A percentile compares a stretch with the other conserved stretches of the same genome.
phyloP scores from a whole-genome alignment of 2,329 filamentous ascomycete species.

The Nothomitra cinnamomea region DNA sequence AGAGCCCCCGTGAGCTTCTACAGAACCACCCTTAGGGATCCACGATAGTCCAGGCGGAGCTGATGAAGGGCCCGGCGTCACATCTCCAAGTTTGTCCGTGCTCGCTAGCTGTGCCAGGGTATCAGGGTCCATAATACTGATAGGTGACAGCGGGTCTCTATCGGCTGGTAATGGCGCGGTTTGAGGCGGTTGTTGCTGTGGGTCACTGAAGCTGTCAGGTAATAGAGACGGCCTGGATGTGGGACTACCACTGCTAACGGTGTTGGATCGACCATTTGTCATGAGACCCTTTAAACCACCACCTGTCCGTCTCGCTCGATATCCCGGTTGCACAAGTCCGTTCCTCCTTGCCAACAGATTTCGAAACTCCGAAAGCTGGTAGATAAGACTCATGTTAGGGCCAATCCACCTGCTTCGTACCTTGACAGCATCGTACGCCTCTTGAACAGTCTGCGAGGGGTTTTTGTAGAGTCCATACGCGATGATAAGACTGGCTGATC shows the following conservation, averaged over 20 bases:
- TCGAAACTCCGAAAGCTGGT: conserved; percentile 71
- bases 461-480: conserved; percentile 72
- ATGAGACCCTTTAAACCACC: conserved; percentile 10
- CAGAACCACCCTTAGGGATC: conserved; percentile 13
- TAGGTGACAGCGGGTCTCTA: conserved; percentile 26
- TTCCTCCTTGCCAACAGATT: conserved; percentile 40
- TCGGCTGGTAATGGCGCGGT: conserved; percentile 44
- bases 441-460: conserved; percentile 59
- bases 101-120: conserved; percentile 36
- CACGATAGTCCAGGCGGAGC: conserved; percentile 45
- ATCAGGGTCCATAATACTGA: conserved; percentile 29
- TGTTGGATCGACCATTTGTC: conserved; percentile 30
- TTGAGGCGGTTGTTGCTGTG: conserved; percentile 30
- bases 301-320: conserved; percentile 19
- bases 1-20: neutral
- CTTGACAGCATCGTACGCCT: conserved; percentile 69
- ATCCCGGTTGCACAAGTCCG: conserved; percentile 15
- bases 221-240: conserved; percentile 29
- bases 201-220: conserved; percentile 1
- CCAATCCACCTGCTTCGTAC: conserved; percentile 74
- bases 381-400: conserved; percentile 83
- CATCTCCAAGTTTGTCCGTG: conserved; percentile 23
- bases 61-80: conserved; percentile 48
- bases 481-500: conserved; percentile 72
- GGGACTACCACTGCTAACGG: conserved; percentile 36